Percentiles rank a stretch among this genome's conserved stretches.
These are phyloP conservation scores for Russula vinacea DNA, from an alignment of 768 basidiomycete genomes.

Conservation along the genomic window DNA sequence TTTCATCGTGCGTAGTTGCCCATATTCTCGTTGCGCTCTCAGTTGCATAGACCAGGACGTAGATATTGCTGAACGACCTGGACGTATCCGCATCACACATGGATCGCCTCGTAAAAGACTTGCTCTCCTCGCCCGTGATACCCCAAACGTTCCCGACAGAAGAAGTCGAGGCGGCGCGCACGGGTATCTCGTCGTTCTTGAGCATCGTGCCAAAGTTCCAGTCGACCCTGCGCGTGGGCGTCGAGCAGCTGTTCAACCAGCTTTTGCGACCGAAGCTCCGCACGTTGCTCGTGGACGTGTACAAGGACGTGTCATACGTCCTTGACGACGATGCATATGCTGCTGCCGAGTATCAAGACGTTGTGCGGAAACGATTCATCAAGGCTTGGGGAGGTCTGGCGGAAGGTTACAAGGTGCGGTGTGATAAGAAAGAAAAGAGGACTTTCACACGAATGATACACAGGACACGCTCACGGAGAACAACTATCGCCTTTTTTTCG, in stretches of 20 bases:
- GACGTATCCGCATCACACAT: slow-evolving; percentile 88
- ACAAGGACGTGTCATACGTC: slow-evolving; percentile 84
- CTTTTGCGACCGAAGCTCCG: slow-evolving; percentile 84
- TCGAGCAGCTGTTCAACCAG: slow-evolving; percentile 96
- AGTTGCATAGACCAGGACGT: slow-evolving; percentile 12
- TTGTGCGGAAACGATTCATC: slow-evolving; percentile 85
- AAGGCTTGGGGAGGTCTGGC: slow-evolving; percentile 83
- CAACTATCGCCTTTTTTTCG: slow-evolving; percentile 86
- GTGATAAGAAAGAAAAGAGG: neutral
- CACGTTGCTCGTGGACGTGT: slow-evolving; percentile 79
- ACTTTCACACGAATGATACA: neutral
- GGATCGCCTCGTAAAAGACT: slow-evolving; percentile 72
- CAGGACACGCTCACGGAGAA: slow-evolving; percentile 84
- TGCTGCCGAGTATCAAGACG: slow-evolving; percentile 78
- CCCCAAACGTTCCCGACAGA: slow-evolving; percentile 63
- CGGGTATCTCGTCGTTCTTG: slow-evolving; percentile 49
- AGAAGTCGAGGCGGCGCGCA: slow-evolving; percentile 52
- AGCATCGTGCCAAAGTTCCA: slow-evolving; percentile 63
- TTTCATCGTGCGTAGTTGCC: slow-evolving; percentile 67
- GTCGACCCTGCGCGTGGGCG: slow-evolving; percentile 73
- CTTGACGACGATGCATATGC: slow-evolving; percentile 87
- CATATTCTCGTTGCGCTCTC: neutral
- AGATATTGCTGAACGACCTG: slow-evolving; percentile 93
- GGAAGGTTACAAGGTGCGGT: slow-evolving; percentile 78
- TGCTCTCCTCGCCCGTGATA: slow-evolving; percentile 52